Base-by-base conservation (phyloP, 2,329 filamentous ascomycete genomes). In the Ascocoryne sarcoides region DNA sequence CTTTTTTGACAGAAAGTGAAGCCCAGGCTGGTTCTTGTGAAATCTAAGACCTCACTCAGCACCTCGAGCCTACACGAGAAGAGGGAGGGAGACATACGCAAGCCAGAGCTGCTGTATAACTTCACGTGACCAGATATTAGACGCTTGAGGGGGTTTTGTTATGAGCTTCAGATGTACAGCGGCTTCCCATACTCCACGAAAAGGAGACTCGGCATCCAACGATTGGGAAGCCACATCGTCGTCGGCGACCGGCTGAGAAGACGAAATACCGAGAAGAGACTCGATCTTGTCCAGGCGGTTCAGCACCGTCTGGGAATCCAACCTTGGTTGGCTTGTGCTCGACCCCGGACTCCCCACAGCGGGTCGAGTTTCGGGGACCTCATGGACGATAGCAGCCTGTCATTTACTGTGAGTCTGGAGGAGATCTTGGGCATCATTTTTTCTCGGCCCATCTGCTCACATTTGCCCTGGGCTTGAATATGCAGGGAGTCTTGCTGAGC, bases 1-100 rank as follows among this genome's bases (percentile, higher is more conserved):
- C 21, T 63, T 66, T 15, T 57, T 60, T 0, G 66, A 65, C 9
- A 68, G 56, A 36, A 68, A 69, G 44, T 68, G 66, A 3, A 69
- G 48, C 1, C 64, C 63, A 0, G 63, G 65, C 60, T 67, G 66
- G 23, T 60, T 63, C 21, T 65, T 62, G 41, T 69, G 62, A 36
- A 68, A 68, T 4, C 63, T 67, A 32, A 5, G 32, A 20, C n/a
- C 28, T 16, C 30, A 43, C 18, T n/a, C n/a, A n/a, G n/a, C n/a
- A n/a, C n/a, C n/a, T n/a, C n/a, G n/a, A n/a, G n/a, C n/a, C n/a
- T n/a, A n/a, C n/a, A n/a, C n/a, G n/a, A n/a, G n/a, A n/a, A n/a
- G n/a, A n/a, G n/a, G n/a, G 9, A 10, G 9, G n/a, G 17, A 4
- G 17, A 16, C 52, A 42, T 45, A 60, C 58, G 56, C 59, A 10